Conservation (phyloP, 2,329 filamentous ascomycete genomes). For the Monosporascus sp. region DNA sequence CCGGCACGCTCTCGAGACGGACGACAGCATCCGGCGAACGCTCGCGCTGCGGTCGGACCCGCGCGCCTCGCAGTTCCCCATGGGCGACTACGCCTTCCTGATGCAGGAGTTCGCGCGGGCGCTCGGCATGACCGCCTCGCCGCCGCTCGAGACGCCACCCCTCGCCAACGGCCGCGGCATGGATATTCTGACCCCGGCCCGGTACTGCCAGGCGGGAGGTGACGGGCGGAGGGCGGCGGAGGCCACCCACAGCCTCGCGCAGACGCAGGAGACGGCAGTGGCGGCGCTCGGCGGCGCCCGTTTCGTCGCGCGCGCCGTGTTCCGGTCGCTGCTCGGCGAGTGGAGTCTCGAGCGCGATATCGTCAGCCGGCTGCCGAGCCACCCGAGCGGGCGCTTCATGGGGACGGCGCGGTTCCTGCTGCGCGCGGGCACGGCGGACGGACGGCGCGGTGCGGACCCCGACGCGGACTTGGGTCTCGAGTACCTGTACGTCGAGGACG, state of each 20-base stretch:
- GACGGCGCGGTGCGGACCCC: slow-evolving; percentile 24
- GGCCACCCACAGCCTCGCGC: slow-evolving; percentile 37
- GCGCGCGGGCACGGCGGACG: slow-evolving; percentile 52
- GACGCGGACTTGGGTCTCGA: slow-evolving; percentile 42
- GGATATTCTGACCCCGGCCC: slow-evolving; percentile 51
- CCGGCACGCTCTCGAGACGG: slow-evolving; percentile 35
- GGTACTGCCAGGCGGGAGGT: slow-evolving; percentile 40
- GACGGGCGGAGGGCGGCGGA: slow-evolving; percentile 33
- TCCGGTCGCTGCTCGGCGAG: slow-evolving; percentile 63
- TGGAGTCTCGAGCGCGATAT: slow-evolving; percentile 62
- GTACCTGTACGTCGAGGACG: slow-evolving; percentile 66
- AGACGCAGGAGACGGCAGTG: slow-evolving; percentile 38
- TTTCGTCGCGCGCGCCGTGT: slow-evolving; percentile 63
- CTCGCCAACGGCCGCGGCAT: slow-evolving; percentile 40
- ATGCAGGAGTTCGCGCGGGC: slow-evolving; percentile 65
- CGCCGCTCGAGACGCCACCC: slow-evolving; percentile 30
- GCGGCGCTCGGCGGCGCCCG: slow-evolving; percentile 37
- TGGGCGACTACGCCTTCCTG: slow-evolving; percentile 74
- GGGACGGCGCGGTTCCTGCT: slow-evolving; percentile 63
- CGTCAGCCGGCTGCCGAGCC: slow-evolving; percentile 45
- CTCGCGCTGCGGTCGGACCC: slow-evolving; percentile 46
- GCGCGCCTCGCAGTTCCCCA: slow-evolving; percentile 66
- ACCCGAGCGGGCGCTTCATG: slow-evolving; percentile 59
- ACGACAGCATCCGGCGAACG: slow-evolving; percentile 41
- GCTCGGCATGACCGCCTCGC: slow-evolving; percentile 44